Conservation (phyloP, 805 yeast genomes). For the Brettanomyces bruxellensis region DNA sequence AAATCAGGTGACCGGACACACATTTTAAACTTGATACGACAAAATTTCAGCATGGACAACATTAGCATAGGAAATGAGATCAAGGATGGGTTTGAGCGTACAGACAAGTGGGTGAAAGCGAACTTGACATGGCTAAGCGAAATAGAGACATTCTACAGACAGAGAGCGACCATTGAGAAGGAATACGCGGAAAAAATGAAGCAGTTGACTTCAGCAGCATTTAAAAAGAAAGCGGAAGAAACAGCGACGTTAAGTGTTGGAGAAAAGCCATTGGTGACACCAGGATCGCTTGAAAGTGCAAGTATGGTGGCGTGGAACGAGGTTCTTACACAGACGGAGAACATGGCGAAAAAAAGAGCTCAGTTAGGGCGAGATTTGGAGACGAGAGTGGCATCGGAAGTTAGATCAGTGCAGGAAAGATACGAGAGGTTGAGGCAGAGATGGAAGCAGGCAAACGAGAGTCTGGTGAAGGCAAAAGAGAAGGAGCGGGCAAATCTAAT, state of each 20-base stretch:
- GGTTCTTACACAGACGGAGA: constrained; percentile 74
- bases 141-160: constrained; percentile 73
- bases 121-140: constrained; percentile 73
- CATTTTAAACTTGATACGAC: too few relatives aligned
- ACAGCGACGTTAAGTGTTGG: constrained; percentile 77
- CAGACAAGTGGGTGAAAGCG: constrained; percentile 69
- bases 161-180: constrained; percentile 71
- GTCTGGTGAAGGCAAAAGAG: constrained; percentile 38
- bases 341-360: constrained; percentile 57
- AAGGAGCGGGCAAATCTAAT: constrained; percentile 45
- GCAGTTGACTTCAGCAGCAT: constrained; percentile 56
- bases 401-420: constrained; percentile 43
- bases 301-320: constrained; percentile 86
- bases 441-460: constrained; percentile 53
- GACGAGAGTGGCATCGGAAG: constrained; percentile 50
- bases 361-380: constrained; percentile 53
- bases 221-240: constrained; percentile 65
- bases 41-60: constrained; percentile 13
- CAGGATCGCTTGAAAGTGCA: constrained; percentile 90
- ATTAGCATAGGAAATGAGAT: constrained; percentile 59
- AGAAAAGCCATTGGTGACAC: constrained; percentile 81
- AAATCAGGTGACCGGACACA: too few relatives aligned
- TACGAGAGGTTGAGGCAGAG: constrained; percentile 45
- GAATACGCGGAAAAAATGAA: constrained; percentile 70
- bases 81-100: constrained; percentile 70